Base-by-base conservation (phyloP, 345 rosid genomes). In the Heritiera littoralis region DNA sequence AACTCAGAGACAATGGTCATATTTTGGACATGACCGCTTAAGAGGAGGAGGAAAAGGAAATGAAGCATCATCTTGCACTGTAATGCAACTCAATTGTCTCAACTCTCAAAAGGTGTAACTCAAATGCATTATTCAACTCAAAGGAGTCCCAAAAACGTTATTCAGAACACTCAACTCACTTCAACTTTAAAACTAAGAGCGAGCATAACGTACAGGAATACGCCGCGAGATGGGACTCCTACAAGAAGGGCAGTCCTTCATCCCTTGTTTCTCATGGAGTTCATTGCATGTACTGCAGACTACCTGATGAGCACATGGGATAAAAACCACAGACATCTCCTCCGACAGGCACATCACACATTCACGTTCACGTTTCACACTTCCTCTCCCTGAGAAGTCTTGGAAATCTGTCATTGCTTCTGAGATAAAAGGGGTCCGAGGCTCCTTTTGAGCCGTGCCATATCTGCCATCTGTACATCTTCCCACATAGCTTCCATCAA, bases 271-370 rank as follows among this genome's bases (percentile, higher is more conserved):
- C 83, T 85, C 85, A 80, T 91, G 92, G 68, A 84, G 85, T 81
- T 86, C 86, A 76, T 87, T 91, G 81, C 90, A 89, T 28, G 79
- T 79, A 32, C 66, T 20, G 75, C 90, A 89, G 1, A 91, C 84
- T 15, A 89, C 89, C 76, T 87, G 89, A 85, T 89, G 90, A 64
- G 92, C 92, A 84, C 95, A 89, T 6, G 92, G 95, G 64, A 91
- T 80, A 72, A 91, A 87, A 7, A 89, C 85, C 84, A 89, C 88
- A 0, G 89, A 82, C 85, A 84, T 86, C 82, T 88, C 92, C 78
- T 88, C 91, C 8, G 88, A 80, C 28, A 88, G 91, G 86, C 98
- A 94, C 98, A 94, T 94, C 75, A 94, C 97, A 46, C 97, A 94
- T 76, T 94, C 97, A 28, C 91, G 85, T 79, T 94, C 97, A 5